These are phyloP conservation scores for Fusarium agapanthi DNA, from an alignment of 2,329 filamentous ascomycete species.

Conservation along the genomic window DNA sequence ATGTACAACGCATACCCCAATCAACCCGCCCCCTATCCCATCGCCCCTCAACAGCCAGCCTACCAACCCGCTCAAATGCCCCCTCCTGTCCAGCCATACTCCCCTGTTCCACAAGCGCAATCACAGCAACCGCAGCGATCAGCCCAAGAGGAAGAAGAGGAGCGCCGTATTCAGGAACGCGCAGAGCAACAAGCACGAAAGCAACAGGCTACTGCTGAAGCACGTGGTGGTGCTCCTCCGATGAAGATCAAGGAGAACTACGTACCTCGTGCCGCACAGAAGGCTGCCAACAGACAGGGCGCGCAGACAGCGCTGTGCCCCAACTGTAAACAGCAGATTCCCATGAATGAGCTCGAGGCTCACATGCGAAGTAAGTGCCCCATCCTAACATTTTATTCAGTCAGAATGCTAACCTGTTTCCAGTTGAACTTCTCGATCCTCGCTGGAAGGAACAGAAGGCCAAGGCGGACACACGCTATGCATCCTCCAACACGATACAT, in stretches of 20 bases:
- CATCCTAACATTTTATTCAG: neutral
- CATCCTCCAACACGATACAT: constrained; percentile 86
- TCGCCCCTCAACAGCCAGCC: constrained; percentile 49
- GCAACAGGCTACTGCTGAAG: constrained; percentile 81
- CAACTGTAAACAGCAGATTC: constrained; percentile 91
- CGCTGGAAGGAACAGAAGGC: constrained; percentile 96
- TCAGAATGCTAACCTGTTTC: constrained; percentile 47
- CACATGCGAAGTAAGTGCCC: constrained; percentile 81
- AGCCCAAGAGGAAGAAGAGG: constrained; percentile 69
- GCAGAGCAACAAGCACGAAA: constrained; percentile 69
- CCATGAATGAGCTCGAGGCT: constrained; percentile 85
- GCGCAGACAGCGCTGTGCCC: constrained; percentile 81
- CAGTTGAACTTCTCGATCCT: constrained; percentile 90
- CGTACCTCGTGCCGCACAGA: constrained; percentile 81
- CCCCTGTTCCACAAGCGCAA: constrained; percentile 21
- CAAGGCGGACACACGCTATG: constrained; percentile 84
- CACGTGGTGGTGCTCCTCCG: constrained; percentile 70
- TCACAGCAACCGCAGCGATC: constrained; percentile 45
- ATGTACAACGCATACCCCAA: constrained; percentile 60
- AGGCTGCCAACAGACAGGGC: constrained; percentile 71
- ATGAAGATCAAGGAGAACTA: constrained; percentile 97
- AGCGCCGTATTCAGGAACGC: constrained; percentile 69
- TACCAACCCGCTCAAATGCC: constrained; percentile 49
- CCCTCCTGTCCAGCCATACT: constrained; percentile 50
- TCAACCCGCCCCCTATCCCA: constrained; percentile 50